phyloP scores from a whole-genome alignment of 495 filamentous ascomycete genomes.

The Chaetomidium leptoderma region DNA sequence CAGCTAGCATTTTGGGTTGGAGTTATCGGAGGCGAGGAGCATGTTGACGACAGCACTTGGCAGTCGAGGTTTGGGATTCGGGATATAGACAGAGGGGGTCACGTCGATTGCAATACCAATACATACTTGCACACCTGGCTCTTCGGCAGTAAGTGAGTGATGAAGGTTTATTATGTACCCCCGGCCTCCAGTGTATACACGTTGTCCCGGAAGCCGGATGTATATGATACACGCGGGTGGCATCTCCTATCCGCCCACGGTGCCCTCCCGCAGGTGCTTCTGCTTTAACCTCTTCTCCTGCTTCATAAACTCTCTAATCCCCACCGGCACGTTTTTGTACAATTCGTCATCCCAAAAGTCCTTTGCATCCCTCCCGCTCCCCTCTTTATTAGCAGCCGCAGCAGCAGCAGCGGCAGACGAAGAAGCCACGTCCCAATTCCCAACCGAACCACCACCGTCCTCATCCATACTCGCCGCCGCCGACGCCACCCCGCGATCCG shows the following conservation, averaged over 20 bases:
- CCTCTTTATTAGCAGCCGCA: slow-evolving; percentile 3
- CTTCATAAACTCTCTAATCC: slow-evolving; percentile 95
- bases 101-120: neutral
- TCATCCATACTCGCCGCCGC: slow-evolving; percentile 68
- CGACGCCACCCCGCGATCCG: slow-evolving; percentile 2
- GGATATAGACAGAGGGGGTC: slow-evolving; percentile 4
- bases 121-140: neutral
- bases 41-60: neutral
- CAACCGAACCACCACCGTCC: slow-evolving; percentile 70
- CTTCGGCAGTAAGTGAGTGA: neutral
- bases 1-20: slow-evolving; percentile 4
- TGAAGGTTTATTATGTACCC: neutral
- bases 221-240: neutral
- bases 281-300: slow-evolving; percentile 87
- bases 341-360: slow-evolving; percentile 56
- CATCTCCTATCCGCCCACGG: slow-evolving; percentile 34
- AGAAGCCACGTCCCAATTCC: slow-evolving; percentile 56
- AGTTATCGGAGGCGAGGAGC: neutral
- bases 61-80: neutral
- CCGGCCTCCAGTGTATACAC: slow-evolving; percentile 5
- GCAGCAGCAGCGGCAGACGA: neutral
- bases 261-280: slow-evolving; percentile 53
- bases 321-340: slow-evolving; percentile 81
- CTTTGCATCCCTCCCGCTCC: slow-evolving; percentile 35
- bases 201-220: neutral